Evolutionary conservation across 2,329 filamentous ascomycete genomes (phyloP).

Genomic region (Neonectria magnoliae): DNA sequence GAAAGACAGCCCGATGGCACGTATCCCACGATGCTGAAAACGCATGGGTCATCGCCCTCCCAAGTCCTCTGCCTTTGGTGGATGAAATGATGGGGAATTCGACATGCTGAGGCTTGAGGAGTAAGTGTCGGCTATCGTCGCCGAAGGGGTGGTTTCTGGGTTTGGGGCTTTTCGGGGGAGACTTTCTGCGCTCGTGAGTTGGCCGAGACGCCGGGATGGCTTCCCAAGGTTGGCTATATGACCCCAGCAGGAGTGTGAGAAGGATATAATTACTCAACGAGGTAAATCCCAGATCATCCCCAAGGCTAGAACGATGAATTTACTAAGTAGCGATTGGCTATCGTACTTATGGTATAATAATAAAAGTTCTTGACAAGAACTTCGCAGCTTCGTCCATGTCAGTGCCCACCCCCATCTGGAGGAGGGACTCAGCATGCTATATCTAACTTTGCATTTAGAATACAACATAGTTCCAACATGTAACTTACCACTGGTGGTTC

Average conservation of each 20-base stretch:
- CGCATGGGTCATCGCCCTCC: not conserved
- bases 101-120: not conserved
- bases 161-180: not conserved
- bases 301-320: not conserved
- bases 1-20: not conserved
- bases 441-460: not conserved
- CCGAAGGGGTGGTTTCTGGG: not conserved
- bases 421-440: too few species aligned
- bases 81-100: not conserved
- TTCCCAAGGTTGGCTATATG: constrained; percentile 6
- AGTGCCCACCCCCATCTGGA: too few species aligned
- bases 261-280: too few species aligned
- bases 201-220: not conserved
- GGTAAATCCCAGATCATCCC: not conserved
- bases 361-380: too few species aligned
- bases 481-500: not conserved
- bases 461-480: too few species aligned
- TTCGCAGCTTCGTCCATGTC: too few species aligned
- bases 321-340: not conserved
- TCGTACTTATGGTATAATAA: not conserved
- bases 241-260: not conserved
- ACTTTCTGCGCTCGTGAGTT: not conserved
- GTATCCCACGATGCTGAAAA: not conserved
- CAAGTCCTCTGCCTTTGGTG: not conserved
- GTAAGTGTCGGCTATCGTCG: not conserved